Conservation (phyloP, 192 early-diverging fungal genomes). For the Endogone sp. region DNA sequence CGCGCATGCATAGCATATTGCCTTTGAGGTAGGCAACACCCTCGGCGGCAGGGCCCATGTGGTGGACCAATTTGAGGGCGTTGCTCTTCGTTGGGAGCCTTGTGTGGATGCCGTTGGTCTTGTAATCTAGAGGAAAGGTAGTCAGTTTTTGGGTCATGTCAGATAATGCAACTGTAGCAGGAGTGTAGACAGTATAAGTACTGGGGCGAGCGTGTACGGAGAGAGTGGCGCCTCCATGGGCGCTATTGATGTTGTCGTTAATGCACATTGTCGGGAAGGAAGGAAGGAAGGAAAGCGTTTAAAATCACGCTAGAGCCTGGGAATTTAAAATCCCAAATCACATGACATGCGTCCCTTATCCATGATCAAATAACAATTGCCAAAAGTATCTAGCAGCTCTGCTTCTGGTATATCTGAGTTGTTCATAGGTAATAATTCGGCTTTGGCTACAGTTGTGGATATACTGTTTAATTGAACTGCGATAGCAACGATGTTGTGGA, state of each 20-base stretch:
- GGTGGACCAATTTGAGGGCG: constrained; percentile 51
- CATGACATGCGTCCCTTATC: too few species aligned
- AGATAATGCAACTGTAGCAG: background rate
- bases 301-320: too few species aligned
- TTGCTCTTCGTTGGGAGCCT: constrained; percentile 63
- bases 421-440: too few species aligned
- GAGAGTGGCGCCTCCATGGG: background rate
- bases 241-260: background rate
- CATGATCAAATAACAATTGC: too few species aligned
- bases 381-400: too few species aligned
- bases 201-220: background rate
- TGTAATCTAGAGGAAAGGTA: background rate
- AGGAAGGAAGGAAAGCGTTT: too few species aligned
- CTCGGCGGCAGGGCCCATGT: constrained; percentile 43
- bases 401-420: too few species aligned
- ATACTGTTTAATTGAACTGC: too few species aligned
- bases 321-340: too few species aligned
- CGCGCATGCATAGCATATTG: constrained; percentile 45
- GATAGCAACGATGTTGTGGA: too few species aligned
- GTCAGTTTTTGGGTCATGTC: background rate
- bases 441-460: too few species aligned
- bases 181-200: too few species aligned
- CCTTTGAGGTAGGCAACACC: constrained; percentile 62
- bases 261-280: background rate
- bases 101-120: background rate